A percentile compares a stretch with the other conserved stretches of the same genome.
Conservation (phyloP, 768 basidiomycete genomes). For the Lanmaoa rubissima region DNA sequence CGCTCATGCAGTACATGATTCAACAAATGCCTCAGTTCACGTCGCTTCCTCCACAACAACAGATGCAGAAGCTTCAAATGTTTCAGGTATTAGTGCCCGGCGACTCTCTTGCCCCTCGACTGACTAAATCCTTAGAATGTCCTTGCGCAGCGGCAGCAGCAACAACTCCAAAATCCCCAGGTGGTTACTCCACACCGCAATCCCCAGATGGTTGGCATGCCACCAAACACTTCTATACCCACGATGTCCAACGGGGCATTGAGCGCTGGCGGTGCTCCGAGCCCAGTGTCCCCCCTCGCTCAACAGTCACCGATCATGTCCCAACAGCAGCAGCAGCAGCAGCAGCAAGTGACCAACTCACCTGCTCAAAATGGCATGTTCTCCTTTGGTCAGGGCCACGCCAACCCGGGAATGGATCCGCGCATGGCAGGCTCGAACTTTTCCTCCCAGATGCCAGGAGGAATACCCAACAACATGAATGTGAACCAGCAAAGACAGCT, state of each 20-base stretch:
- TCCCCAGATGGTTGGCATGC: slow-evolving; percentile 31
- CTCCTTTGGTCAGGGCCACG: slow-evolving; percentile 25
- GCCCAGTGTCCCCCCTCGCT: slow-evolving; percentile 30
- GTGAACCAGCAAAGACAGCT: slow-evolving; percentile 47
- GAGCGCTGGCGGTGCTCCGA: slow-evolving; percentile 22
- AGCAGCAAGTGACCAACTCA: slow-evolving; percentile 28
- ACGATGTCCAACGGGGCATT: slow-evolving; percentile 27
- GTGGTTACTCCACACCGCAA: slow-evolving; percentile 25
- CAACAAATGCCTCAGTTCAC: slow-evolving; percentile 53
- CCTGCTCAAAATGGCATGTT: slow-evolving; percentile 33
- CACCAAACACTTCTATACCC: slow-evolving; percentile 27
- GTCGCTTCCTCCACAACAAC: slow-evolving; percentile 47
- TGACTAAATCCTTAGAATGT: slow-evolving; percentile 13
- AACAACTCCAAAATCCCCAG: slow-evolving; percentile 32
- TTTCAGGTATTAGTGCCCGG: slow-evolving; percentile 42
- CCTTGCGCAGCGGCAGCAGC: slow-evolving; percentile 30
- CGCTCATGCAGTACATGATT: slow-evolving; percentile 55
- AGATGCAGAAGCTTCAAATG: slow-evolving; percentile 57
- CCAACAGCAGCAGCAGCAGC: slow-evolving; percentile 21
- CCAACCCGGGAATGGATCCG: slow-evolving; percentile 30
- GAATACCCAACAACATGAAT: slow-evolving; percentile 28
- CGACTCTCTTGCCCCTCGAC: not conserved
- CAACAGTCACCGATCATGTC: slow-evolving; percentile 32
- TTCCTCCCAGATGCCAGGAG: slow-evolving; percentile 29
- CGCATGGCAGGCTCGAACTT: slow-evolving; percentile 30